Evolutionary conservation across 2,329 filamentous ascomycete species (phyloP), one percentile per base, ranked within the genome.

Genomic region (Chrysosporium keratinophilum): DNA sequence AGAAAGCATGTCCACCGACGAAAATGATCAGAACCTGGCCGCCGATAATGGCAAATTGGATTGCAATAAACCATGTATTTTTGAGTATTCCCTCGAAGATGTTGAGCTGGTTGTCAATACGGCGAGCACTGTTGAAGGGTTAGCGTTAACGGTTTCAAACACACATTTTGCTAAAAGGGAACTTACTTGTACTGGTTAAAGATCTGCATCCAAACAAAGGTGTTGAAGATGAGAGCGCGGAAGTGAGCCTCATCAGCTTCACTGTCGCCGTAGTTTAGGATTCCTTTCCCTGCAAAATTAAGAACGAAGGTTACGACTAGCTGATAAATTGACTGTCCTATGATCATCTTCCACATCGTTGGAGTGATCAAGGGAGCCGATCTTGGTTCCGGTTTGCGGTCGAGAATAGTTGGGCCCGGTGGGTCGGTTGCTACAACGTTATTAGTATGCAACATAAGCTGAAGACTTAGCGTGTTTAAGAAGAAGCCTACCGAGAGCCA

Each of bases 291-390:
- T 35, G 80, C 88, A 62, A 90, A 97, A 72, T 91, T 90, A 19
- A 96, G 78, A 59, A 93, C 76, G 60, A 96, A 84, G 0, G 89
- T 85, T n/a, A 83, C 81, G 4, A 76, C 76, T 0, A 97, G 80
- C 69, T 97, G 90, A 69, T 93, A 97, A 52, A 95, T 77, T 1
- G 90, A 83, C 68, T 97, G 89, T 1, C 90, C 91, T 40, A 95
- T 78, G 58, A 97, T 96, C 91, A 97, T 97, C 77, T 97, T 97
- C 91, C 91, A 95, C 91, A 97, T 97, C n/a, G 85, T 90, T 35
- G 85, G 74, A 0, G 89, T 94, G 61, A 97, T 91, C 4, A 91
- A 74, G 1, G 84, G 77, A 5, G 84, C 83, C 33, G 80, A 83
- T 65, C 88, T 89, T 2, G 82, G 78, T 56, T 87, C 83, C 0